A percentile compares a stretch with the other conserved stretches of the same genome.
These are phyloP conservation scores for Gloeophyllum trabeum DNA, from an alignment of 768 basidiomycete genomes.

Conservation along the genomic window DNA sequence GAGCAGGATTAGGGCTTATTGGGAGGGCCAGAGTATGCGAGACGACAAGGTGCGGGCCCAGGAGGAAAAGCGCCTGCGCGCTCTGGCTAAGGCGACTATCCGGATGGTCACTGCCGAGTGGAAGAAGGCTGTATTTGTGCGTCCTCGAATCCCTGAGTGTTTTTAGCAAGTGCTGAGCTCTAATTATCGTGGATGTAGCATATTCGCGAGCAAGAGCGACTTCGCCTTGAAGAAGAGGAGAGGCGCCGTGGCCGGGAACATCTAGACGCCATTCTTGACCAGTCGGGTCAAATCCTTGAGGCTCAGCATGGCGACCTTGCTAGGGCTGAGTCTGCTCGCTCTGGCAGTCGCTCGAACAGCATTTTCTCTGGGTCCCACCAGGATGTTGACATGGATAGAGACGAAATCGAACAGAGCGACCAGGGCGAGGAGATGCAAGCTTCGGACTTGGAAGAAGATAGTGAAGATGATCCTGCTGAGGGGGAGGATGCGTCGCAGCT, in stretches of 20 bases:
- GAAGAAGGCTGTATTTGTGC: conserved; percentile 78
- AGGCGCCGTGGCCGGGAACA: conserved; percentile 72
- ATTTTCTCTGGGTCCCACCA: no score
- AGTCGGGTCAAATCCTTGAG: conserved; percentile 78
- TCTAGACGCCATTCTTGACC: conserved; percentile 81
- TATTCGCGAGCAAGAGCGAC: conserved; percentile 59
- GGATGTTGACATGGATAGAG: no score
- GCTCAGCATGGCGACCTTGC: conserved; percentile 69
- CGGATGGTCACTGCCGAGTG: conserved; percentile 68
- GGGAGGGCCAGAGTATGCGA: conserved; percentile 54
- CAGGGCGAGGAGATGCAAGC: no score
- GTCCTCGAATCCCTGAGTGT: conserved; percentile 18
- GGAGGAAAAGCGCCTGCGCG: conserved; percentile 58
- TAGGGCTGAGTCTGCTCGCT: conserved; percentile 26
- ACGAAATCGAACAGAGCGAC: no score
- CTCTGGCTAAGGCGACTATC: conserved; percentile 61
- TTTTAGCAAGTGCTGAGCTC: not conserved
- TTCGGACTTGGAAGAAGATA: no score
- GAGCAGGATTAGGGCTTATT: conserved; percentile 57
- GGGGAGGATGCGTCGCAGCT: no score
- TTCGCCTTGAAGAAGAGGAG: conserved; percentile 64
- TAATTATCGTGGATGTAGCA: conserved; percentile 30
- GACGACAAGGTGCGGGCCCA: conserved; percentile 45
- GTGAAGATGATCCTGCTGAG: no score
- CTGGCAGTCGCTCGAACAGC: conserved; percentile 46